Percentiles rank a stretch among this genome's conserved stretches.
phyloP scores from a whole-genome alignment of 176 grass and related monocot species.

The Aegilops sharonensis region DNA sequence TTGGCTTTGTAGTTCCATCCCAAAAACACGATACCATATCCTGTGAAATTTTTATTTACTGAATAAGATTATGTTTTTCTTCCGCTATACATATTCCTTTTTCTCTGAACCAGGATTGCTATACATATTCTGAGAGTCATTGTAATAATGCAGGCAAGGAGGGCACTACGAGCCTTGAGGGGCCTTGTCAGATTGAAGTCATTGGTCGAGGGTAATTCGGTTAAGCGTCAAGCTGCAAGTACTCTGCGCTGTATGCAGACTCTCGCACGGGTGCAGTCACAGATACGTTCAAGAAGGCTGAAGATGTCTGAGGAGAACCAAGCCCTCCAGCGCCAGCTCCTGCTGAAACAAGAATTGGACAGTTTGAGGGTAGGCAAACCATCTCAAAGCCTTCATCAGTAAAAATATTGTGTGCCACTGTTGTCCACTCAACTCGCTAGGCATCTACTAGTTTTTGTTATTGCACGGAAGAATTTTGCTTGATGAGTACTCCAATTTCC shows the following conservation, averaged over 20 bases:
- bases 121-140: conserved; percentile 8
- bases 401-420: conserved; percentile 8
- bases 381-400: conserved; percentile 21
- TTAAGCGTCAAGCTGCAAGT: conserved; percentile 91
- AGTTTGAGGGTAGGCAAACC: conserved; percentile 71
- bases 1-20: conserved; percentile 1
- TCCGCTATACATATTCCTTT: neutral
- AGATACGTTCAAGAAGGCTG: conserved; percentile 77
- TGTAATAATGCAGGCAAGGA: conserved; percentile 68
- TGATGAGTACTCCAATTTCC: neutral
- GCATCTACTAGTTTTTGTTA: neutral
- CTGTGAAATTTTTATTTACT: neutral
- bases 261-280: conserved; percentile 81
- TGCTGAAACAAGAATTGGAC: conserved; percentile 89
- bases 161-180: conserved; percentile 77
- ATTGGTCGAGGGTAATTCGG: conserved; percentile 82
- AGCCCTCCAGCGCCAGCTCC: conserved; percentile 82
- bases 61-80: neutral
- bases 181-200: conserved; percentile 93
- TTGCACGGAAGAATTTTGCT: neutral
- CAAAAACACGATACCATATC: neutral
- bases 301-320: conserved; percentile 97
- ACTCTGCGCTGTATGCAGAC: conserved; percentile 95
- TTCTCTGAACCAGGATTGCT: neutral
- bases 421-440: neutral